phyloP scores from a whole-genome alignment of 1,139 yeast species.

The Geotrichum klebahnii region DNA sequence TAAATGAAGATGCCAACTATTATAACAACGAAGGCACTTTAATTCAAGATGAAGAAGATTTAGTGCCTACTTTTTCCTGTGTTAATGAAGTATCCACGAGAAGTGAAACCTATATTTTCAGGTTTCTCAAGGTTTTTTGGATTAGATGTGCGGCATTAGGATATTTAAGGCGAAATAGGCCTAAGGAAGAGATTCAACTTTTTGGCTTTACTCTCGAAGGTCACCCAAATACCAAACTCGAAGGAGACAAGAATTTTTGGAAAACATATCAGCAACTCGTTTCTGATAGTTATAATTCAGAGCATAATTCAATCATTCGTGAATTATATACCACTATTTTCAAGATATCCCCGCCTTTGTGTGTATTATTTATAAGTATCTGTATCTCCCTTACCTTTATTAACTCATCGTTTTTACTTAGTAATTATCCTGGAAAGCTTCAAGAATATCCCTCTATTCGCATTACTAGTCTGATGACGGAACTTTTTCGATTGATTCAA shows the following conservation, averaged over 20 bases:
- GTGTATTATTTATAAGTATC: too few relatives aligned
- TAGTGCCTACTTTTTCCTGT: too few relatives aligned
- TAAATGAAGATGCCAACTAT: not conserved
- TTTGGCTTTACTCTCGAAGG: not conserved
- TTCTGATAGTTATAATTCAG: constrained; percentile 5
- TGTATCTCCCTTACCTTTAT: not conserved
- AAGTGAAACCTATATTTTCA: constrained; percentile 6
- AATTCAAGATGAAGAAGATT: not conserved
- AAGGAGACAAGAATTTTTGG: constrained; percentile 12
- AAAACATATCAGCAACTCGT: constrained; percentile 11
- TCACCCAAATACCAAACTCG: constrained; percentile 6
- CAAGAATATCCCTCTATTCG: constrained; percentile 1
- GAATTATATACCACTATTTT: constrained; percentile 11
- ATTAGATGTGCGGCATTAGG: constrained; percentile 21
- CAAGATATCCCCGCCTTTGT: constrained; percentile 1
- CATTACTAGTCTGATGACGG: constrained; percentile 3
- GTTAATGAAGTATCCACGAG: not conserved
- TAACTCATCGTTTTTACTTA: not conserved
- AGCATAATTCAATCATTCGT: constrained; percentile 9
- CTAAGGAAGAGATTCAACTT: not conserved
- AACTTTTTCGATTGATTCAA: constrained; percentile 15
- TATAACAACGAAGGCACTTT: not conserved
- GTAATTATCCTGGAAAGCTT: not conserved
- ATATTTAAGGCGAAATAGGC: constrained; percentile 12
- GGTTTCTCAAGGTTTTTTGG: constrained; percentile 20